Percentiles rank a stretch among this genome's conserved stretches.
Conservation (phyloP, 257 asterid genomes). For the Salvia miltiorrhiza region DNA sequence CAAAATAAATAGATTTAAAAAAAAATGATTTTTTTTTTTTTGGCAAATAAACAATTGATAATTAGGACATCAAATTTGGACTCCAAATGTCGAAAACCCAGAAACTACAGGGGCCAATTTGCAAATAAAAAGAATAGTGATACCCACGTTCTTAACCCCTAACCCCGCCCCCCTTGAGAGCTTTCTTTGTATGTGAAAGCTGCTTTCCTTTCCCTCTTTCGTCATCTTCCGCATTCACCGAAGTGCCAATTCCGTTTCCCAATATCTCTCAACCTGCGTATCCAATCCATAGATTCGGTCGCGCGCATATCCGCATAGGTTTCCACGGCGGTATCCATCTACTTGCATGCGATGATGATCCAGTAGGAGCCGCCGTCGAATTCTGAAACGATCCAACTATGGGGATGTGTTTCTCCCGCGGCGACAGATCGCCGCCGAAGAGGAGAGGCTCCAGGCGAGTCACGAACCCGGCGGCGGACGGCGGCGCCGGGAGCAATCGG, state of each 20-base stretch:
- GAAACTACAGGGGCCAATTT: conserved; percentile 7
- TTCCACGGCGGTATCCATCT: neutral
- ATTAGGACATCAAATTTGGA: neutral
- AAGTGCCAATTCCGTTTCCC: conserved; percentile 10
- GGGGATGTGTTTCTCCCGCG: conserved; percentile 84
- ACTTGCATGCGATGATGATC: conserved; percentile 31
- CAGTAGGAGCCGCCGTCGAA: conserved; percentile 1
- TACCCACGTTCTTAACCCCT: conserved; percentile 27
- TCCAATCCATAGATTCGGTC: conserved; percentile 21
- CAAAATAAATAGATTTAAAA: no score
- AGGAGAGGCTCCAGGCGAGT: conserved; percentile 50
- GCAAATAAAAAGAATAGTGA: conserved; percentile 13
- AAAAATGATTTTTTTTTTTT: no score
- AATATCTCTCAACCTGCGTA: conserved; percentile 18
- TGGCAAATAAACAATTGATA: no score
- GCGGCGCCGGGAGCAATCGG: conserved; percentile 53
- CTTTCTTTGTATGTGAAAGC: conserved; percentile 10
- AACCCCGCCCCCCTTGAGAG: neutral
- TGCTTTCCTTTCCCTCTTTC: conserved; percentile 5
- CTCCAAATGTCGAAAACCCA: neutral
- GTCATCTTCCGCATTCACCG: conserved; percentile 25
- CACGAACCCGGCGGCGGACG: conserved; percentile 46
- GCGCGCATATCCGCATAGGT: neutral
- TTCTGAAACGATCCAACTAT: conserved; percentile 31
- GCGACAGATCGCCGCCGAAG: conserved; percentile 44